Percentiles rank a stretch among this genome's conserved stretches.
Evolutionary conservation across 345 rosid genomes (phyloP).

Genomic region (Pistacia integerrima): DNA sequence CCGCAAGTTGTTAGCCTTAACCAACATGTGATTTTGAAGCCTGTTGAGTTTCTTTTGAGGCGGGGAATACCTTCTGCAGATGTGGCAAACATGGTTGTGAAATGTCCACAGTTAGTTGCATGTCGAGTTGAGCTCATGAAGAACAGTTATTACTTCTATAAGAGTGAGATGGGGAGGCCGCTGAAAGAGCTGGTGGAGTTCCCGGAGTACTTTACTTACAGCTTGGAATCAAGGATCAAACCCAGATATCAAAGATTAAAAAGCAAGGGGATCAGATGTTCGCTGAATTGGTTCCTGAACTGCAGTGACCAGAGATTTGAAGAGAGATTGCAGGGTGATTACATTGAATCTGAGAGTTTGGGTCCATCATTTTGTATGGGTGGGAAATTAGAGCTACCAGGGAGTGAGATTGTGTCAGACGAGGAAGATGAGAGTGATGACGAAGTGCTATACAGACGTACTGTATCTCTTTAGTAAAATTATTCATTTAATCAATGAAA

Average conservation of each 20-base stretch:
- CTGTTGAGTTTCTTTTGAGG: conserved; percentile 75
- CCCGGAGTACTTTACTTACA: conserved; percentile 87
- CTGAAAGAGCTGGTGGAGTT: conserved; percentile 76
- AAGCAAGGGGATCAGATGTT: conserved; percentile 71
- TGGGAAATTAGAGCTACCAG: conserved; percentile 78
- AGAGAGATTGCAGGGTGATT: conserved; percentile 72
- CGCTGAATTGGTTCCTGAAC: conserved; percentile 86
- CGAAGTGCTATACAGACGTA: conserved; percentile 62
- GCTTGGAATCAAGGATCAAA: conserved; percentile 93
- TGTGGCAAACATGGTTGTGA: conserved; percentile 74
- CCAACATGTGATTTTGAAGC: conserved; percentile 81
- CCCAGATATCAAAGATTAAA: conserved; percentile 78
- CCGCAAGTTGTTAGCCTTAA: conserved; percentile 86
- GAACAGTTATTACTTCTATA: conserved; percentile 74
- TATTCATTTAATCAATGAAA: conserved; percentile 4
- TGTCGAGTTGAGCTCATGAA: conserved; percentile 74
- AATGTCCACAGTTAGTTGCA: conserved; percentile 77
- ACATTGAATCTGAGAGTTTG: conserved; percentile 60
- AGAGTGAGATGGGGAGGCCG: conserved; percentile 88
- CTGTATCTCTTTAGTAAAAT: conserved; percentile 45
- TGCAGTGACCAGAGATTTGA: conserved; percentile 95
- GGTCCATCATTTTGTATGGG: conserved; percentile 78
- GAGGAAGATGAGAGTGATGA: conserved; percentile 80
- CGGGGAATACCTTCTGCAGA: conserved; percentile 59
- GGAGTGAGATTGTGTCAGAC: conserved; percentile 64